Base-by-base conservation (phyloP, 176 grass and related monocot genomes). In the Rhipidocladum racemiflorum region DNA sequence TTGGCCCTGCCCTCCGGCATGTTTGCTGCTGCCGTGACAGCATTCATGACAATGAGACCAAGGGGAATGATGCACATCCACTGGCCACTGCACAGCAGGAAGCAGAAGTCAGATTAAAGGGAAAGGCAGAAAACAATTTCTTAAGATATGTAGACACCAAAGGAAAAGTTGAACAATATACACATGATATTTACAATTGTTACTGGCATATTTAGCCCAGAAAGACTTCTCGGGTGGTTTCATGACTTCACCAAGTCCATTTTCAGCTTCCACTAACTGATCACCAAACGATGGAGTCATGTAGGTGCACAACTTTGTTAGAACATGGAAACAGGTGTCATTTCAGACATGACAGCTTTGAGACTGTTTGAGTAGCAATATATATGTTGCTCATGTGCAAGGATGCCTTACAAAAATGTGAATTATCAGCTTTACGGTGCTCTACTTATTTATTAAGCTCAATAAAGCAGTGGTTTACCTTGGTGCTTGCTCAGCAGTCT, bases 41-140 rank as follows among this genome's bases (percentile, higher is more conserved):
- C 92, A 74, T 99, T 99, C 92, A 99, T 88, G 75, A 95, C 81
- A 74, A 99, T 94, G 78, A 99, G 91, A 84, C 91, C 92, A 8
- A 99, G 83, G 17, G 96, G 96, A 78, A 99, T 88, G 69, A 95
- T 76, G 86, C 95, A 99, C 96, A 99, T 99, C 96, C 96, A 99
- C n/a, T n/a, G n/a, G n/a, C 96, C 96, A 99, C 96, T 99, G 89
- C 84, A 94, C 72, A 78, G 74, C 36, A 29, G 9, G 11, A 87
- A 65, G 40, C 30, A 27, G 64, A 36, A 61, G 57, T 81, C 57
- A 80, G 75, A 68, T 57, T 28, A 36, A 61, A 67, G 72, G 29
- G 18, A 51, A 56, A n/a, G 8, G 0, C 32, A 72, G 9, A 12
- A 18, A 18, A 54, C 10, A 75, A 27, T 9, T 67, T 68, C 8